These are phyloP conservation scores for Russula dissimulans DNA, from an alignment of 768 basidiomycete species.

Conservation along the genomic window DNA sequence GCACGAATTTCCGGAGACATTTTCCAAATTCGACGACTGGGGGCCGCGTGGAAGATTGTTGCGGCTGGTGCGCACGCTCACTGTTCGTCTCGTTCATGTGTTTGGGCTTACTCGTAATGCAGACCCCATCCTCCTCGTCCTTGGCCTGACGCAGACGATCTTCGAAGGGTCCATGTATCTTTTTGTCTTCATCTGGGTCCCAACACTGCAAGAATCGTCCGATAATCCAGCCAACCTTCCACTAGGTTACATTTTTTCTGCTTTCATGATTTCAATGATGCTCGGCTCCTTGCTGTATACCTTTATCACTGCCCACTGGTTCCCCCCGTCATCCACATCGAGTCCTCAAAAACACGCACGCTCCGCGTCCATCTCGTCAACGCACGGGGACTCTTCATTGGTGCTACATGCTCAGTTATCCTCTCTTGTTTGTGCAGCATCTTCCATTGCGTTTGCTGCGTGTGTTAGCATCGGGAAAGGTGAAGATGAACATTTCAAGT, in stretches of 20 bases:
- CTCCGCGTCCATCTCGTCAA: neutral
- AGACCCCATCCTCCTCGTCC: slow-evolving; percentile 55
- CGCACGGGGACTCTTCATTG: slow-evolving; percentile 33
- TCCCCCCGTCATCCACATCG: slow-evolving; percentile 20
- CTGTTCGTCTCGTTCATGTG: neutral
- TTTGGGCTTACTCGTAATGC: neutral
- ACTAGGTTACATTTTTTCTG: slow-evolving; percentile 71
- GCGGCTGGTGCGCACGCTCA: slow-evolving; percentile 9
- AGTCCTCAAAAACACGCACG: slow-evolving; percentile 10
- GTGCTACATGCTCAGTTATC: slow-evolving; percentile 59
- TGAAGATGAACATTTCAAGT: slow-evolving; percentile 40
- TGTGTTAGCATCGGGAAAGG: slow-evolving; percentile 31
- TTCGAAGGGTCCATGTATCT: slow-evolving; percentile 83
- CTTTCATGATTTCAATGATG: slow-evolving; percentile 79
- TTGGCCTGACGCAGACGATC: slow-evolving; percentile 69
- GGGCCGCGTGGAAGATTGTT: slow-evolving; percentile 50
- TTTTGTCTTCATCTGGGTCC: slow-evolving; percentile 80
- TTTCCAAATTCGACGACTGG: slow-evolving; percentile 45
- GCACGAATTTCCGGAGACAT: slow-evolving; percentile 27
- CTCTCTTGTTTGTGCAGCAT: slow-evolving; percentile 50
- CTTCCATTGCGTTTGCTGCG: slow-evolving; percentile 46
- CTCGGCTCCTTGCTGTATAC: slow-evolving; percentile 67
- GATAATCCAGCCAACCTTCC: slow-evolving; percentile 38
- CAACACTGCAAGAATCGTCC: slow-evolving; percentile 59
- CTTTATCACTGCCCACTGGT: slow-evolving; percentile 28